phyloP scores from a whole-genome alignment of 2,329 filamentous ascomycete species.

The Fusarium sp. region DNA sequence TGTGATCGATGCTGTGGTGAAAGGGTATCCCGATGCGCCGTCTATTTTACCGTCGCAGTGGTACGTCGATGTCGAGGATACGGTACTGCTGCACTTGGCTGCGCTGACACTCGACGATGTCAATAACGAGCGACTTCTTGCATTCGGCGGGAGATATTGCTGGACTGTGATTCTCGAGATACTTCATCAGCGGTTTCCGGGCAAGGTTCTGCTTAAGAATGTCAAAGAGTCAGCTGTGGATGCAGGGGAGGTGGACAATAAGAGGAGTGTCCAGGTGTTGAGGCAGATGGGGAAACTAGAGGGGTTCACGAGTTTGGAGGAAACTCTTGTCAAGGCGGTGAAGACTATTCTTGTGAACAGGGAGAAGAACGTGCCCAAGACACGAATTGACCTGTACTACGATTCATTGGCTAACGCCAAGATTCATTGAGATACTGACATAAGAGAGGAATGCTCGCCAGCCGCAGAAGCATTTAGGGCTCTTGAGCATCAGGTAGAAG shows the following conservation, averaged over 20 bases:
- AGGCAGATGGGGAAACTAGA: neutral
- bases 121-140: neutral
- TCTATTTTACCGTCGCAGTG: neutral
- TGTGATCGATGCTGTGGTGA: neutral
- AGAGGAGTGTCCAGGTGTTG: neutral
- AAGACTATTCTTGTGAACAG: neutral
- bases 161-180: neutral
- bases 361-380: neutral
- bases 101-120: neutral
- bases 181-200: neutral
- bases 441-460: too few species aligned
- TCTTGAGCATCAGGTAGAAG: too few species aligned
- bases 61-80: neutral
- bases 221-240: neutral
- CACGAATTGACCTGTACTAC: neutral
- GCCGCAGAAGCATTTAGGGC: too few species aligned
- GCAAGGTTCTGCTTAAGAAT: fast-evolving
- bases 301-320: fast-evolving
- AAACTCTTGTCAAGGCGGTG: neutral
- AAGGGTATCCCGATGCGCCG: neutral
- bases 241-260: neutral
- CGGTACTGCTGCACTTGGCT: fast-evolving
- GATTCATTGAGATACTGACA: too few species aligned
- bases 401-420: neutral
- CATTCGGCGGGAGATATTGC: neutral